Base-by-base conservation (phyloP, 495 filamentous ascomycete genomes). In the Penicillium chermesinum region DNA sequence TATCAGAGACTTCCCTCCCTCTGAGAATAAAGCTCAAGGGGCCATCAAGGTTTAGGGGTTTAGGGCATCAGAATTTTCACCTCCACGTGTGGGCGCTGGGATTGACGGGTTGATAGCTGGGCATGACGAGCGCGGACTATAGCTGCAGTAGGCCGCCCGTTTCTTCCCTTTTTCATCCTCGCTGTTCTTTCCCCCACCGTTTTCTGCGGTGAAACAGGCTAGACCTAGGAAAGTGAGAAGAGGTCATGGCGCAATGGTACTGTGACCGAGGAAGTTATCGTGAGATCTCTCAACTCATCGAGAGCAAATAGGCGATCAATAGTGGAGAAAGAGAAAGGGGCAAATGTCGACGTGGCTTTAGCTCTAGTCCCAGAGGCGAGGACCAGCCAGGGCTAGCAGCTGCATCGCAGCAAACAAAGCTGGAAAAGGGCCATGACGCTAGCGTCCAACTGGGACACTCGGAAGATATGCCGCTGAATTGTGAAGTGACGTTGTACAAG, bases 111-210 rank as follows among this genome's bases (percentile, higher is more conserved):
- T 48, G 36, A 43, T 18, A 34, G 44, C 38, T 50, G 45, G 17
- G 39, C 22, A 49, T 52, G 46, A 39, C 43, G 38, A 33, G 38
- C 33, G 49, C 57, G 60, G 54, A 55, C 30, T 19, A 17, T 38
- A 49, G 54, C 59, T 67, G 69, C 69, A 69, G 61, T 59, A 67
- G 53, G 53, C 60, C 66, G 64, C 41, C 66, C 66, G 66, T 70
- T 66, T 53, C 51, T 53, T 44, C 48, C 10, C 25, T 4, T 10
- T 30, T 10, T 30, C 25, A 10, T 10, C 10, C 25, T 30, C 25
- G 5, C 25, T 30, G 5, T 30, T 10, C 10, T 10, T 10, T 51
- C 53, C 44, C 48, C 50, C 57, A 62, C 66, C 62, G 57, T 57
- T 63, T 59, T 48, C 63, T 70, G 68, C 44, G 27, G 69, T 72